Base-by-base conservation (phyloP, 805 yeast genomes). In the Saccharomyces cerevisiae region DNA sequence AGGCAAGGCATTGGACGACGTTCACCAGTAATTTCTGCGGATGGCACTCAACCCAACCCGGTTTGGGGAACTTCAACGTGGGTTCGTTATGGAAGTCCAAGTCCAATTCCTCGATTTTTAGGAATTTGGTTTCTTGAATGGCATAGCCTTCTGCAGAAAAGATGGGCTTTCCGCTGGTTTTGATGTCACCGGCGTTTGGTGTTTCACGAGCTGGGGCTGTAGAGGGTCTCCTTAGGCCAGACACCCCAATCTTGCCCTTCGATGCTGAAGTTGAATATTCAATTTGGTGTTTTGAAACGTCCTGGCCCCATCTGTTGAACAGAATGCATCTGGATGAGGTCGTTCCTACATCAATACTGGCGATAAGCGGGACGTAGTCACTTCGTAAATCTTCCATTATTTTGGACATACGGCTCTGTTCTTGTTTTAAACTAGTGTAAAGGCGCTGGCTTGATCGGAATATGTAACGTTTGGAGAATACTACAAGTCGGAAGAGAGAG, bases 21-120 rank as follows among this genome's bases (percentile, higher is more conserved):
- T 89, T 85, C 4, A 55, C 53, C 60, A 89, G 76, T 48, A 91
- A 83, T 69, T 85, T 90, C 51, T 80, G 79, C 10, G 97, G 97
- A 75, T 87, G 86, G 71, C 94, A 90, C 73, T 91, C 97, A 41
- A 89, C 94, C 97, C 97, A 90, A 31, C 95, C 94, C 2, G 92
- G 90, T 59, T 81, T 79, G 2, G 94, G 92, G 68, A 84, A 86
- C 56, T 82, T 71, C 52, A 86, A 73, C n/a, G 94, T 86, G 51
- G 91, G 90, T 32, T 82, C 83, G 6, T 77, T 74, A 24, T 36
- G 43, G 11, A 36, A 36, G 22, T 36, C 43, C 43, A 36, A 21
- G 29, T 76, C 68, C 46, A 65, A 74, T 59, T 80, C 81, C 69
- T 85, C 91, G 59, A 85, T 81, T 61, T 81, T 86, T 52, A 85